A percentile compares a stretch with the other conserved stretches of the same genome.
Evolutionary conservation across 305 asterid species (phyloP).

Genomic region (Fraxinus paxiana): DNA sequence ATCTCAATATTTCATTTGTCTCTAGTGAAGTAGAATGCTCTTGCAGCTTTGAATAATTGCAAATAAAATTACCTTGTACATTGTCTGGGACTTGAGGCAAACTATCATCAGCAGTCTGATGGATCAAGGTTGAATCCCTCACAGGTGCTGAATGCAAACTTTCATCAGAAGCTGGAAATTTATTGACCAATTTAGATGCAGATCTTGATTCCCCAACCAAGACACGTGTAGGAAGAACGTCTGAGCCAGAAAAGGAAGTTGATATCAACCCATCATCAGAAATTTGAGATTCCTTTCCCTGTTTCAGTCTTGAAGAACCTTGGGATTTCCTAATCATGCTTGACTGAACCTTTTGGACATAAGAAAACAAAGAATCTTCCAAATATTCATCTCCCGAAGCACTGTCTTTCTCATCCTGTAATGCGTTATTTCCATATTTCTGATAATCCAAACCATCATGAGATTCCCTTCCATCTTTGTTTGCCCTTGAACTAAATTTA

Average conservation of each 20-base stretch:
- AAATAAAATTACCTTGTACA: constrained; percentile 19
- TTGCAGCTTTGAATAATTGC: constrained; percentile 22
- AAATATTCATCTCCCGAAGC: constrained; percentile 38
- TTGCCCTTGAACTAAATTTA: constrained; percentile 33
- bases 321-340: constrained; percentile 43
- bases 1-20: constrained; percentile 25
- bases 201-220: constrained; percentile 27
- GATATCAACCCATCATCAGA: constrained; percentile 34
- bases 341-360: constrained; percentile 60
- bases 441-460: constrained; percentile 27
- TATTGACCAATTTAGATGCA: constrained; percentile 28
- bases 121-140: constrained; percentile 23
- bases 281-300: constrained; percentile 38
- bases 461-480: constrained; percentile 24
- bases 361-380: constrained; percentile 70
- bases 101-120: constrained; percentile 23
- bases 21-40: constrained; percentile 25
- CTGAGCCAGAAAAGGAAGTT: constrained; percentile 34
- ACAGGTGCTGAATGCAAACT: constrained; percentile 22
- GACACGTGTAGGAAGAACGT: constrained; percentile 20
- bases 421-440: constrained; percentile 24
- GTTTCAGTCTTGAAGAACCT: constrained; percentile 42
- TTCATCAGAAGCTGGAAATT: constrained; percentile 30
- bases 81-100: constrained; percentile 27
- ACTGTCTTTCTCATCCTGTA: constrained; percentile 32